These are phyloP conservation scores for Primulina tabacum DNA, from an alignment of 257 asterid species.

Conservation along the genomic window DNA sequence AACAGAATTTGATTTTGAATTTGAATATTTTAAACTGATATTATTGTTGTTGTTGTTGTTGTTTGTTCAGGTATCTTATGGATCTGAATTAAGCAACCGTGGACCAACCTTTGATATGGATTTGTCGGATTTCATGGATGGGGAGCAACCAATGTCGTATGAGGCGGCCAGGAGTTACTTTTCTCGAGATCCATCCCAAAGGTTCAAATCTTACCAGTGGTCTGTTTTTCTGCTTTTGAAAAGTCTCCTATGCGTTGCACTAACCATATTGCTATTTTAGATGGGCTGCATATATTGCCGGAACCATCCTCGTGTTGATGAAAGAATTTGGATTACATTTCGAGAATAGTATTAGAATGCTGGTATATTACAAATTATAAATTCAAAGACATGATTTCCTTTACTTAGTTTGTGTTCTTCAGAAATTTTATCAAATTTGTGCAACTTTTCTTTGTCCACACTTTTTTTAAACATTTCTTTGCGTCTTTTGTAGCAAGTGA, in stretches of 20 bases:
- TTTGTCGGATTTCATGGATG: conserved; percentile 85
- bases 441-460: not conserved
- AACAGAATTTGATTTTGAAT: not conserved
- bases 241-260: conserved; percentile 20
- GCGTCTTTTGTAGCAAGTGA: not conserved
- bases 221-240: conserved; percentile 13
- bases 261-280: conserved; percentile 43
- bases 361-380: conserved; percentile 41
- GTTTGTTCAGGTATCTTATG: conserved; percentile 78
- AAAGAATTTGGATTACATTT: conserved; percentile 76
- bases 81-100: conserved; percentile 95
- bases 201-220: conserved; percentile 36
- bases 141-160: conserved; percentile 70
- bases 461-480: not conserved
- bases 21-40: not conserved
- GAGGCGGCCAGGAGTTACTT: conserved; percentile 78
- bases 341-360: conserved; percentile 74
- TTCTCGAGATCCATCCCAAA: conserved; percentile 92
- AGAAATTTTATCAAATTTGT: not conserved
- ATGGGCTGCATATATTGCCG: conserved; percentile 99
- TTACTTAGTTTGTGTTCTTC: not conserved
- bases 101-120: conserved; percentile 99
- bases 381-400: not conserved
- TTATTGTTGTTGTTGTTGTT: not conserved
- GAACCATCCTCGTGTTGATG: conserved; percentile 94